These are phyloP conservation scores for Eimeria maxima DNA, from an alignment of 169 alveolate species.

Conservation along the genomic window DNA sequence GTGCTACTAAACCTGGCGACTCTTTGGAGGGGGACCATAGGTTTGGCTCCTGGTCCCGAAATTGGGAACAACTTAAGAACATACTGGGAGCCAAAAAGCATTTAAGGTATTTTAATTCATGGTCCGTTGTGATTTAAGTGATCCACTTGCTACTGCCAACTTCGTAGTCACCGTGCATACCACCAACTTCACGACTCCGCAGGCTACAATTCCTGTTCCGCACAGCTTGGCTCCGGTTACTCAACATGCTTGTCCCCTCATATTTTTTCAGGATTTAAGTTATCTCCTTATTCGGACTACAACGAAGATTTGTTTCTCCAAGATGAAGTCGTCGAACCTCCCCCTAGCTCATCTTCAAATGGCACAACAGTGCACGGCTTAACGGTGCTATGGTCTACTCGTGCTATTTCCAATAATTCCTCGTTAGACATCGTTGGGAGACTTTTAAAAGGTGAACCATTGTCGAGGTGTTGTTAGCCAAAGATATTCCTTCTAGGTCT, in stretches of 20 bases:
- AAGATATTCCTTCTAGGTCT: not conserved
- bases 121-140: not conserved
- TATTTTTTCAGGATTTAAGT: not conserved
- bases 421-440: not conserved
- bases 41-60: too few species aligned
- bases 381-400: not conserved
- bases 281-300: not conserved
- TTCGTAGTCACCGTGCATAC: not conserved
- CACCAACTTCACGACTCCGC: too few species aligned
- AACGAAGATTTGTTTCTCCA: not conserved
- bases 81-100: not conserved
- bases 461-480: not conserved
- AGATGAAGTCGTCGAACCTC: not conserved
- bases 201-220: too few species aligned
- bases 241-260: not conserved
- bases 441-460: not conserved
- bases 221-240: not conserved
- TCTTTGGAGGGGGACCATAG: too few species aligned
- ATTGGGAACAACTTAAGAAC: too few species aligned
- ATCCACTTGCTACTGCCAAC: not conserved
- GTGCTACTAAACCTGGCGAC: not conserved
- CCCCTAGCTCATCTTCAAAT: not conserved
- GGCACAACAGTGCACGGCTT: not conserved
- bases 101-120: not conserved
- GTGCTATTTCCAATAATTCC: not conserved